phyloP scores from a whole-genome alignment of 768 basidiomycete genomes.

The Termitomyces bulborhizus region DNA sequence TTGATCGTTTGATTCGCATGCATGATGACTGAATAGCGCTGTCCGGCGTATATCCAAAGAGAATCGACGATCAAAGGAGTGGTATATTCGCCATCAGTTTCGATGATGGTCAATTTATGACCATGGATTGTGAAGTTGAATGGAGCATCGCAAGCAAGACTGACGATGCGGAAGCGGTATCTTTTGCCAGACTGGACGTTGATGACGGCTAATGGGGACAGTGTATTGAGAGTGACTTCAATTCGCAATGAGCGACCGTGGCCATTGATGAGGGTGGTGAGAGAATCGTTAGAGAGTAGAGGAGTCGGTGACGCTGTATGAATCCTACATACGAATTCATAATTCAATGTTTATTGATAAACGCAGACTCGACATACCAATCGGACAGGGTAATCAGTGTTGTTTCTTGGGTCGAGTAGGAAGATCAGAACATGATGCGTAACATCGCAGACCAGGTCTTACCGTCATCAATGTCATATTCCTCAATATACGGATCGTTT shows the following conservation, averaged over 20 bases:
- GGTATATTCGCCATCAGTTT: slow-evolving; percentile 40
- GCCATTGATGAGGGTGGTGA: neutral
- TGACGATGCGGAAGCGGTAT: slow-evolving; percentile 32
- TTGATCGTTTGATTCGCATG: slow-evolving; percentile 32
- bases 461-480: slow-evolving; percentile 23
- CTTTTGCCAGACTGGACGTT: slow-evolving; percentile 25
- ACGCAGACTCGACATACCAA: neutral
- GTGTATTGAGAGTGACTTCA: neutral
- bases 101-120: slow-evolving; percentile 41
- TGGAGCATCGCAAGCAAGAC: slow-evolving; percentile 25
- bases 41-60: slow-evolving; percentile 13
- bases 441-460: neutral
- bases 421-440: neutral
- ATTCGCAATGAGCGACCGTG: neutral
- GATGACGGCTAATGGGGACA: slow-evolving; percentile 23
- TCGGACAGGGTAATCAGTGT: slow-evolving; percentile 2
- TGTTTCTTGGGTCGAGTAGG: neutral
- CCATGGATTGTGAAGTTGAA: slow-evolving; percentile 40
- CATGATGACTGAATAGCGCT: slow-evolving; percentile 31
- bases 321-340: neutral
- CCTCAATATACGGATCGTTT: slow-evolving; percentile 19
- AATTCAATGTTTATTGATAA: neutral
- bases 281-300: neutral
- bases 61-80: slow-evolving; percentile 35
- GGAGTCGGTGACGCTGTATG: slow-evolving; percentile 1